Conservation (phyloP, 345 rosid species). For the Eucalyptus victrix region DNA sequence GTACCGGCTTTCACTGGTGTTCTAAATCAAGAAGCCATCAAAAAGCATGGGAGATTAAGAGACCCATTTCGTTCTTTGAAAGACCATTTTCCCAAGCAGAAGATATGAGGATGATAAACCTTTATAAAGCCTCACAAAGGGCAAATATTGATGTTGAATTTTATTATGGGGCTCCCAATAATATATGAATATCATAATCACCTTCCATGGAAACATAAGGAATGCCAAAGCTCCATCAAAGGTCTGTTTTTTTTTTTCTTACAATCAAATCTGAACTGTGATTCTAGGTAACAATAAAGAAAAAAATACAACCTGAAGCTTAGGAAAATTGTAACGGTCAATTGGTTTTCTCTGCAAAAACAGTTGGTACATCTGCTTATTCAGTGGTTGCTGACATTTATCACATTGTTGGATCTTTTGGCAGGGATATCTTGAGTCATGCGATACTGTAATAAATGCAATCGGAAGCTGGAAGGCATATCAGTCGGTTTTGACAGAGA, state of each 20-base stretch:
- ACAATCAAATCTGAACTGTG: neutral
- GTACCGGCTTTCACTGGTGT: neutral
- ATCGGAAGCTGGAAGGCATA: neutral
- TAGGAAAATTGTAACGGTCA: neutral
- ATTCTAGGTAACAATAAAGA: neutral
- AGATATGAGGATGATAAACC: neutral
- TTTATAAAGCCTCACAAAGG: neutral
- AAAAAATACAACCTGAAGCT: neutral
- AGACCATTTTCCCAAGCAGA: neutral
- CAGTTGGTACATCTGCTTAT: neutral
- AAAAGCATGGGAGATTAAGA: neutral
- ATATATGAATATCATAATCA: neutral
- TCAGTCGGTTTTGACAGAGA: neutral
- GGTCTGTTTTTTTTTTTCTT: too few relatives aligned
- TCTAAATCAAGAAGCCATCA: neutral
- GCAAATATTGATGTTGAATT: neutral
- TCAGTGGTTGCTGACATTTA: neutral
- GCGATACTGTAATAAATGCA: neutral
- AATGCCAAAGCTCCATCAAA: neutral
- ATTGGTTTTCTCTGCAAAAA: neutral
- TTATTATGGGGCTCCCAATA: neutral
- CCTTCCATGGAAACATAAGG: neutral
- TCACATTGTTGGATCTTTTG: neutral
- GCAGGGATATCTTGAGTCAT: neutral
- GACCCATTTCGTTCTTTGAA: neutral